phyloP scores from a whole-genome alignment of 495 filamentous ascomycete genomes.

The Chaetomium fimeti region DNA sequence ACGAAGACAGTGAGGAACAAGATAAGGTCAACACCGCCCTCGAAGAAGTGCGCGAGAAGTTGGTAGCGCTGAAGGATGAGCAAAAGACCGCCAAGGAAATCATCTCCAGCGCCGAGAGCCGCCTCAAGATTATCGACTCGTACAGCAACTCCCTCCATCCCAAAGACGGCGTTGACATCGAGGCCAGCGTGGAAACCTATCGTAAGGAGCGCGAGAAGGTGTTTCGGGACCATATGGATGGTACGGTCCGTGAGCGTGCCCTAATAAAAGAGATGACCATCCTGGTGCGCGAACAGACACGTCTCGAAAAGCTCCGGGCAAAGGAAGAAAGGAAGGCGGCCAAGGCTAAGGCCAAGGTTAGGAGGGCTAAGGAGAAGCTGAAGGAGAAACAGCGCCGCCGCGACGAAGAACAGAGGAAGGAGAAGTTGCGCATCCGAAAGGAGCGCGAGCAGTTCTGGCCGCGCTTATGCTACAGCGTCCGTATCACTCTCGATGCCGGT shows the following conservation, averaged over 20 bases:
- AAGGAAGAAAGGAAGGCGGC: conserved; percentile 33
- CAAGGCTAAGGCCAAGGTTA: conserved; percentile 43
- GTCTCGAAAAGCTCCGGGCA: conserved; percentile 29
- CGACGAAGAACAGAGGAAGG: conserved; percentile 45
- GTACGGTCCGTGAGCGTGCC: conserved; percentile 33
- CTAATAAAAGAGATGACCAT: conserved; percentile 42
- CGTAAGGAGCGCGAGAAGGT: conserved; percentile 49
- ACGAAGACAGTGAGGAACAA: conserved; percentile 36
- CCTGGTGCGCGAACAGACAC: conserved; percentile 34
- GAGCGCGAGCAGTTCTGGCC: conserved; percentile 60
- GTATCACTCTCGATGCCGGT: conserved; percentile 57
- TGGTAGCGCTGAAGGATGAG: conserved; percentile 31
- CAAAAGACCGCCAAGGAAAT: conserved; percentile 34
- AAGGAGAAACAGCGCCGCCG: conserved; percentile 42
- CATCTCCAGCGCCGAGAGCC: conserved; percentile 39
- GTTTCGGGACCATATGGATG: conserved; percentile 42
- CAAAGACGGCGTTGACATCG: conserved; percentile 33
- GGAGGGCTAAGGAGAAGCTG: conserved; percentile 41
- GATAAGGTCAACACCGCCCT: conserved; percentile 31
- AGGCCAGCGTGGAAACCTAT: conserved; percentile 45
- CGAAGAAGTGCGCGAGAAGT: conserved; percentile 30
- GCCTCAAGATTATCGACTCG: conserved; percentile 47
- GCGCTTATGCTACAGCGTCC: conserved; percentile 55
- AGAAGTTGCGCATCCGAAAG: conserved; percentile 51
- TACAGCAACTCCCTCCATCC: conserved; percentile 42